Evolutionary conservation across 2,329 filamentous ascomycete species (phyloP), one percentile per base, ranked within the genome.

Genomic region (Cladosporium sp.): DNA sequence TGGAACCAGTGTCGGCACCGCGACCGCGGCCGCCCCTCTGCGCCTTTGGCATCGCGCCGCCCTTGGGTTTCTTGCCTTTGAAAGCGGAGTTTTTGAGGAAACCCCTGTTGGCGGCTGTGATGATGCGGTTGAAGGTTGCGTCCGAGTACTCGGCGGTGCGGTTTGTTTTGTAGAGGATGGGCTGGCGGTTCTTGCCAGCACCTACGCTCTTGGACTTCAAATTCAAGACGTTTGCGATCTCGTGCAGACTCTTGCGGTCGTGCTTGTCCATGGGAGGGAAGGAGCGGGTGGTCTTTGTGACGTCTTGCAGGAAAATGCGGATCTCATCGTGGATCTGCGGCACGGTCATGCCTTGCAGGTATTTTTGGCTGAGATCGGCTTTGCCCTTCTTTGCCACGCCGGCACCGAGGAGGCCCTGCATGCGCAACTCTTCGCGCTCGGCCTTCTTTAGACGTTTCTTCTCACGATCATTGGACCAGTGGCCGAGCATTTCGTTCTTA

Each of bases 171-270:
- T 87, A 86, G 2, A 97, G 79, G 0, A 90, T 80, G 0, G 91
- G 89, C 63, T 89, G 90, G 25, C 94, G 85, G 50, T 84, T 81
- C 20, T 83, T 80, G 7, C 87, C 91, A 50, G 82, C 82, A 1
- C 93, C 93, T 19, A 83, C 82, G 0, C 92, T 97, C 68, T 92
- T 90, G 3, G 92, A 96, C 62, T 88, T 93, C 59, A 97, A 76
- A 15, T 85, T 86, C 69, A 97, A 84, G 36, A 81, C 81, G 65
- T 83, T 83, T 12, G 90, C 91, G 37, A 96, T 73, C 59, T 90
- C 83, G 70, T 99, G 94, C 17, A 97, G 80, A 5, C 85, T 76
- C 70, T 90, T 92, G 50, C 94, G 87, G 37, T 87, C 82, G 44
- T 81, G 75, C 60, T 91, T 90, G 57, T 90, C 85, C 86, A 97